phyloP scores from a whole-genome alignment of 2,329 filamentous ascomycete species.

The Hypoxylon sp. region DNA sequence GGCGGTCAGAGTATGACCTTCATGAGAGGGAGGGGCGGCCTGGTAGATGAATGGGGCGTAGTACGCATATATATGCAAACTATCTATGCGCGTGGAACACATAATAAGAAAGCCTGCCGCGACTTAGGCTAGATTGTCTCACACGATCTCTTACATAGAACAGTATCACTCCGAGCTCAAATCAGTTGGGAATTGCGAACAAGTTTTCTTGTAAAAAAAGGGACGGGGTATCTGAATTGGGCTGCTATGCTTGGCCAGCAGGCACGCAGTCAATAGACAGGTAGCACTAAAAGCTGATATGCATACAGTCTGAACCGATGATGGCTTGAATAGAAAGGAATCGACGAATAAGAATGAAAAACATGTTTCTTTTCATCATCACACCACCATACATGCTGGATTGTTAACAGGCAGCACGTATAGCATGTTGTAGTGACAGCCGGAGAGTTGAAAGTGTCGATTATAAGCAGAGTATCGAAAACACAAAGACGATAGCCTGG shows the following conservation, averaged over 20 bases:
- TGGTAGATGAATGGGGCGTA: constrained; percentile 33
- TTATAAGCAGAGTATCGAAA: constrained; percentile 4
- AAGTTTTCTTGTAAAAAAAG: constrained; percentile 15
- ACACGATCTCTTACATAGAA: constrained; percentile 17
- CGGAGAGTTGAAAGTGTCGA: constrained; percentile 1
- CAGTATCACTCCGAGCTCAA: constrained; percentile 4
- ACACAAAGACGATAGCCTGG: background rate
- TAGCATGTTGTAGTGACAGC: background rate
- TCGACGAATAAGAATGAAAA: constrained; percentile 23
- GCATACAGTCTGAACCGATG: constrained; percentile 21
- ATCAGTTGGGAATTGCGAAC: constrained; percentile 8
- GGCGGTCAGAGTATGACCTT: constrained; percentile 26
- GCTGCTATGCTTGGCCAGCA: constrained; percentile 29
- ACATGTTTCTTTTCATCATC: constrained; percentile 24
- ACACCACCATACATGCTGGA: constrained; percentile 27
- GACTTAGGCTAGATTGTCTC: constrained; percentile 19
- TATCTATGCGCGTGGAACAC: constrained; percentile 29
- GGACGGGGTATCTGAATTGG: constrained; percentile 12
- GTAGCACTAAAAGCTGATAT: constrained; percentile 36
- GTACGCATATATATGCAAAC: constrained; percentile 32
- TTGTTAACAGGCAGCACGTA: constrained; percentile 10
- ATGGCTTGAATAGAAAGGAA: constrained; percentile 9
- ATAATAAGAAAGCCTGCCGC: constrained; percentile 26
- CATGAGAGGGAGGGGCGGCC: constrained; percentile 35
- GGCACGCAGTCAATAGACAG: constrained; percentile 26